Base-by-base conservation (phyloP, 2,329 filamentous ascomycete genomes). In the Fusarium dlaminii region DNA sequence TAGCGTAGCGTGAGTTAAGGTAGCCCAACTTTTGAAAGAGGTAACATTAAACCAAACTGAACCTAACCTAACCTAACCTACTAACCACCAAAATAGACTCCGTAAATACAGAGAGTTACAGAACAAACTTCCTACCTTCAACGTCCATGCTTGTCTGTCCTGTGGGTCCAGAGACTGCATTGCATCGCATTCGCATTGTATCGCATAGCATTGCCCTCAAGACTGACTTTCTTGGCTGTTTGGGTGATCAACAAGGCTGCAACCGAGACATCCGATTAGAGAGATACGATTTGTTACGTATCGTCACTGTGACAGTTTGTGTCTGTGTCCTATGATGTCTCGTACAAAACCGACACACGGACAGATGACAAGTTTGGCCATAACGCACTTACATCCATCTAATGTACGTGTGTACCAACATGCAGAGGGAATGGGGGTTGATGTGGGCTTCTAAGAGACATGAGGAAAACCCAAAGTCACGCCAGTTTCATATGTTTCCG, bases 391-490 rank as follows among this genome's bases (percentile, higher is more conserved):
- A 42, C 52, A 42, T 37, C 32, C 34, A 42, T 27, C 32, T 20
- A 29, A 37, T 29, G 43, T 27, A 45, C 18, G 46, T 30, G 29
- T n/a, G 27, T 55, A 54, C 34, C 32, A 39, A n/a, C 34, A 30
- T 55, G 51, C 34, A 55, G 51, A 40, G 34, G 36, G 20, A 54
- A 54, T 36, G 32, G 49, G 49, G 32, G 18, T 49, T 59, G 37
- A 40, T 51, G 63, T 56, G 46, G 46, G 18, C 40, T 59, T 51
- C 22, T 30, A 66, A 69, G 54, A 69, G 57, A 46, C 42, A 39
- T 45, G 57, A 63, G 32, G 36, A 56, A 68, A 74, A 72, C 66
- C 58, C 62, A 72, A 74, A 74, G 71, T 74, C 71, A 72, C 32
- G 59, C 72, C 72, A 74, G 68, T 61, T 74, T 67, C 59, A 65